These are phyloP conservation scores for Spathaspora hagerdaliae DNA, from an alignment of 805 yeast species.

Conservation along the genomic window DNA sequence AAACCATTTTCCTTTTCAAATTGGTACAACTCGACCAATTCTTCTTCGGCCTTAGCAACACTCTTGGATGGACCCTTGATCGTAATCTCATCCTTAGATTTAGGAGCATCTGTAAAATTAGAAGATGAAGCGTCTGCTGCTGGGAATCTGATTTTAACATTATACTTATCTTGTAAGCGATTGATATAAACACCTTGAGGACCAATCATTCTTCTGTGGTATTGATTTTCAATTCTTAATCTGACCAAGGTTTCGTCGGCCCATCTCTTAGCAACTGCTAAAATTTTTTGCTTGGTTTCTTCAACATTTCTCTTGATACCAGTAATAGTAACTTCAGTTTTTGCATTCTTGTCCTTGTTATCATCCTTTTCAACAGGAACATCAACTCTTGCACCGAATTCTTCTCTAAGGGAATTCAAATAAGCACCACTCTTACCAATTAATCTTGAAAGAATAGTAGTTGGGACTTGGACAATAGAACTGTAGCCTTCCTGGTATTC, in stretches of 20 bases:
- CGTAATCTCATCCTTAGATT: slow-evolving; percentile 56
- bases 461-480: slow-evolving; percentile 58
- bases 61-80: slow-evolving; percentile 90
- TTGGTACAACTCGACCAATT: slow-evolving; percentile 74
- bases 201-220: slow-evolving; percentile 81
- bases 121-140: slow-evolving; percentile 17
- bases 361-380: slow-evolving; percentile 52
- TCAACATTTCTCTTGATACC: slow-evolving; percentile 80
- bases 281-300: slow-evolving; percentile 60
- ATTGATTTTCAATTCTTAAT: slow-evolving; percentile 68
- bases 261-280: slow-evolving; percentile 63
- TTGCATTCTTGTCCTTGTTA: slow-evolving; percentile 16
- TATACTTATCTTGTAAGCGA: slow-evolving; percentile 84
- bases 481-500: slow-evolving; percentile 45
- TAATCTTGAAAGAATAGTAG: slow-evolving; percentile 65
- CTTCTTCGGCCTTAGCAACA: slow-evolving; percentile 78
- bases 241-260: slow-evolving; percentile 73
- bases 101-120: slow-evolving; percentile 32
- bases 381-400: slow-evolving; percentile 74
- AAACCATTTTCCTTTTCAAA: slow-evolving; percentile 86
- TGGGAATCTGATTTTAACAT: slow-evolving; percentile 78
- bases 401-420: slow-evolving; percentile 63
- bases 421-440: slow-evolving; percentile 88
- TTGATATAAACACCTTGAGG: slow-evolving; percentile 74
- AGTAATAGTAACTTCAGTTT: slow-evolving; percentile 53